Base-by-base conservation (phyloP, 805 yeast species). In the Wickerhamiella kazuoi region DNA sequence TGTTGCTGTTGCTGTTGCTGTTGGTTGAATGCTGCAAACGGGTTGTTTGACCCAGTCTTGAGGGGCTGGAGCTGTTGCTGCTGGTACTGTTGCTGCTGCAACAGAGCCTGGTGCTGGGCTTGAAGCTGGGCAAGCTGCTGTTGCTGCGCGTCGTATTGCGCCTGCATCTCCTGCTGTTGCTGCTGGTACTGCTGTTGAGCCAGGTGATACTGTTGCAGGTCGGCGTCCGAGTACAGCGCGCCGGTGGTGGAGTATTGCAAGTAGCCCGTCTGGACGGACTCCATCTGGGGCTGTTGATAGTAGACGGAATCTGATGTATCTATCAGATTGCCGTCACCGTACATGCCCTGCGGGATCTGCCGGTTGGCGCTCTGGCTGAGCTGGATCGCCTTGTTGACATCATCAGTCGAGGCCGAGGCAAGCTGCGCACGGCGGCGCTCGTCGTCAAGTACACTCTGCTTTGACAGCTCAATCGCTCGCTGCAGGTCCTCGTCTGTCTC, bases 401-500 rank as follows among this genome's bases (percentile, higher is more conserved):
- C 83, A 17, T 72, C 74, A 46, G 74, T 79, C 21, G 65, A 58
- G 30, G 64, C 68, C 34, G 63, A 68, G 5, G 47, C 55, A 2
- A 43, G 46, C 16, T 46, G 44, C 24, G 55, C 61, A 35, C 56
- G 55, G 36, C 63, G 61, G 49, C 75, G 64, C 45, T 74, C 79
- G 48, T 84, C 95, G 45, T 80, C 86, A 46, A 79, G 84, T 1
- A 93, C 95, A 1, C 94, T 81, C 49, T 67, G 56, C 51, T 72
- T 71, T 38, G 93, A 78, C 52, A 77, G 78, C 49, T 79, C 94
- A 39, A 87, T 62, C 0, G 94, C 96, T 36, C 68, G 67, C 56
- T 74, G 76, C 47, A 87, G 61, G 39, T 82, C 95, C 16, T 73
- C 78, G 50, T 83, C 94, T 44, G 70, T 51, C 5, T 41, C 48